A percentile compares a stretch with the other conserved stretches of the same genome.
phyloP scores from a whole-genome alignment of 2,329 filamentous ascomycete genomes.

The Arthroderma sp. region DNA sequence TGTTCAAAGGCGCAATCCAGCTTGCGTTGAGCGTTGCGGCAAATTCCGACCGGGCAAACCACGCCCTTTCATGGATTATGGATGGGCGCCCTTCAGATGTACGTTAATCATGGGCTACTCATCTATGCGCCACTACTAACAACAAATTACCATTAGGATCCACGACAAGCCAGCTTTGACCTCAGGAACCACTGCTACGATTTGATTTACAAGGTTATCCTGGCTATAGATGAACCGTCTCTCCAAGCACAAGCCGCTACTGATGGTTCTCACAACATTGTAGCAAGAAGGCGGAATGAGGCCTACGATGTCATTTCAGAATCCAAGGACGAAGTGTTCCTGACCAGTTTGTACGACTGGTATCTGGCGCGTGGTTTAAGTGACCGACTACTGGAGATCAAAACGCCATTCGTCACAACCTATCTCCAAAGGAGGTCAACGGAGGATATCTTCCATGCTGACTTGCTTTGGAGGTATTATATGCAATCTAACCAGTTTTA shows the following conservation, averaged over 20 bases:
- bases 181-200: slow-evolving; percentile 69
- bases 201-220: slow-evolving; percentile 71
- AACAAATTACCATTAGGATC: slow-evolving; percentile 38
- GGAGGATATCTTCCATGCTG: slow-evolving; percentile 63
- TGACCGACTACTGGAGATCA: slow-evolving; percentile 70
- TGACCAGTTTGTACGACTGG: slow-evolving; percentile 96
- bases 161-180: slow-evolving; percentile 53
- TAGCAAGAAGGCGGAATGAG: slow-evolving; percentile 68
- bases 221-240: slow-evolving; percentile 60
- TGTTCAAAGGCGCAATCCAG: slow-evolving; percentile 56
- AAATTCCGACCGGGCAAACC: slow-evolving; percentile 76
- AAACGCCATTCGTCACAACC: slow-evolving; percentile 71
- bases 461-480: slow-evolving; percentile 87
- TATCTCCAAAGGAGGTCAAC: slow-evolving; percentile 69
- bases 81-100: slow-evolving; percentile 58
- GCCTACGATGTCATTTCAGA: slow-evolving; percentile 82
- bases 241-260: slow-evolving; percentile 56
- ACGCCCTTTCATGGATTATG: slow-evolving; percentile 72
- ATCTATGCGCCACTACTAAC: background rate
- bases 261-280: slow-evolving; percentile 64
- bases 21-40: slow-evolving; percentile 71
- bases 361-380: slow-evolving; percentile 76
- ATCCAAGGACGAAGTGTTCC: slow-evolving; percentile 85
- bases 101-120: slow-evolving; percentile 8
- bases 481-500: slow-evolving; percentile 72